Evolutionary conservation across 106 monocot genomes (phyloP), one percentile per base, ranked within the genome.

Genomic region (Narthecium ossifragum): DNA sequence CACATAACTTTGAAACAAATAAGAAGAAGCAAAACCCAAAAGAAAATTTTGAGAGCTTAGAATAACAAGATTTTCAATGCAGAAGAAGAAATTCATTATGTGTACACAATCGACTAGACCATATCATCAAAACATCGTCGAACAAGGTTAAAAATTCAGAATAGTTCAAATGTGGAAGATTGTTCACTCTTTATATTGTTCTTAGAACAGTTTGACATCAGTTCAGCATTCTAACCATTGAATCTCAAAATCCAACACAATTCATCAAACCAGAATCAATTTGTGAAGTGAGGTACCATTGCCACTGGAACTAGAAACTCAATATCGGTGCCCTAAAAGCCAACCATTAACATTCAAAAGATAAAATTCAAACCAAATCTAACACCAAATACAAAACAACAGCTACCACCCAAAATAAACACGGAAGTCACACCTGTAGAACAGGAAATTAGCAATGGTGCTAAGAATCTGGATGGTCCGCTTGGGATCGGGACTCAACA

Each of bases 391-490:
- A 18, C 34, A 37, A 6, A 21, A 37, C 36, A 37, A 11, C 36
- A 37, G 7, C 14, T 17, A 1, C 11, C 10, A 43, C 18, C 18
- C 43, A 43, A 43, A 43, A 43, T 1, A 17, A 17, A 17, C 43
- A 43, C 14, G 2, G 33, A 5, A 34, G 9, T 56, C 22, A 29
- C 31, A 76, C 92, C 83, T 83, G 75, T 87, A 67, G 41, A 61
- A 69, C 15, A 85, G 37, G 48, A 74, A 89, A 64, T 93, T 93
- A 50, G 83, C 68, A 43, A 93, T 25, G 28, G 70, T 36, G 61
- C 85, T 85, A 49, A 93, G 79, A 62, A 85, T 72, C n/a, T 56
- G 65, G 7, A 45, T 2, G 6, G 85, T 73, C 17, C 76, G 64
- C 27, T 36, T 68, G 6, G 74, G 47, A 3, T 85, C 76, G 20